Evolutionary conservation across 352 stramenopile species (phyloP), one percentile per base, ranked within the genome.

Genomic region (Paralagenidium karlingii): DNA sequence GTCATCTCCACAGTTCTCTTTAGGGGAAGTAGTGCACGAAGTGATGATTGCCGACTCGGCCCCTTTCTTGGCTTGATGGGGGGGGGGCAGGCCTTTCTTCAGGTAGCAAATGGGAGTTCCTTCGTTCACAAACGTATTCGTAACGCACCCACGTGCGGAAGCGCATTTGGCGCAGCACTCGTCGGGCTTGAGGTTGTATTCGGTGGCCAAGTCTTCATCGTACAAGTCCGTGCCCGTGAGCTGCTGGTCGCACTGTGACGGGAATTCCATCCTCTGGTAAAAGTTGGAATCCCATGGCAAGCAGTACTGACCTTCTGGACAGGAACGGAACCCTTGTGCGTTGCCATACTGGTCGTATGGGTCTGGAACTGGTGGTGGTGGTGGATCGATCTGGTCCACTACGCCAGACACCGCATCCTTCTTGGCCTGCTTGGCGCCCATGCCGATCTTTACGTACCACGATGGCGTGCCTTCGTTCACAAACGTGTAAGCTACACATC

Each of bases 111-210:
- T 19, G 19, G 30, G 54, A 40, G 60, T 63, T 8, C 63, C 66
- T 33, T 71, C 42, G 39, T 69, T 73, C 40, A 75, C 53, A 38
- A 67, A 76, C 5, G 68, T 79, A 55, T 69, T 77, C 24, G 56
- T 63, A 25, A 46, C 53, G 40, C 63, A 70, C 7, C 27, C 38
- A 1, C 22, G 11, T 9, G 45, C 46, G 11, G 7, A 13, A 16
- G 27, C 29, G 40, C 69, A 81, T 34, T 58, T 48, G 28, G 64
- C 59, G 32, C 64, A 71, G 38, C 61, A 78, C 8, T 70, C 56
- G 22, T 26, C 49, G 26, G 60, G 53, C 28, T 51, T 26, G 16
- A 68, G 40, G 2, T 47, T 44, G 22, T 59, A 64, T 12, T 60
- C 49, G 3, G 53, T 59, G n/a, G 50, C 50, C 40, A 79, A 55